Base-by-base conservation (phyloP, 805 yeast genomes). In the Wickerhamomyces mucosus region DNA sequence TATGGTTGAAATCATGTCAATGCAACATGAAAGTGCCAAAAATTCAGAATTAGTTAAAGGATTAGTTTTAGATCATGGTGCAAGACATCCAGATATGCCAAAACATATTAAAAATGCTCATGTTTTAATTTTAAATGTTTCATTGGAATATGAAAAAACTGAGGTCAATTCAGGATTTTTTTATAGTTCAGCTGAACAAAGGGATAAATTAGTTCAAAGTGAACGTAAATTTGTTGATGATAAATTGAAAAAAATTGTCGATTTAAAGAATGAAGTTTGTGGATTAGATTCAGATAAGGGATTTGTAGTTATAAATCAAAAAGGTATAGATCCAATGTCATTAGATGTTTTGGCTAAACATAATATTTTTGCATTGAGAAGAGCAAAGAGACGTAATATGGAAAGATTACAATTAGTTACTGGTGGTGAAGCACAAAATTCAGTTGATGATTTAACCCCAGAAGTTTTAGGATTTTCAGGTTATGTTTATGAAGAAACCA, bases 41-140 rank as follows among this genome's bases (percentile, higher is more conserved):
- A 92, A 88, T 34, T 88, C 97, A 14, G 67, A 69, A 48, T 74
- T 92, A 37, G 67, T 92, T 42, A 76, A 72, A 46, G 98, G 98
- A 28, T 70, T 92, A 45, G 98, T 92, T 22, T 68, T 92, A 42
- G 98, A 92, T 56, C 98, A 92, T 56, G 98, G 98, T 44, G 96
- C 96, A 13, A 75, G 98, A 56, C 98, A 92, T 65, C 98, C 98
- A 28, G 98, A 92, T 59, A 92, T 92, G 98, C 98, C 98, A 37
- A 81, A 77, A 43, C 62, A 76, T 34, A 78, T 92, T 14, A 71
- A 73, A 41, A 84, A 92, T 55, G 96, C 96, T 2, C 65, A 73
- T 49, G 76, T 92, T 21, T 68, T 92, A 52, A 92, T 84, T 33
- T 69, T 92, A 47, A 92, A 92, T 56, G 98, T 92, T 27, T 83